Conservation (phyloP, 108 stramenopile genomes). For the Aureococcus anophagefferens region DNA sequence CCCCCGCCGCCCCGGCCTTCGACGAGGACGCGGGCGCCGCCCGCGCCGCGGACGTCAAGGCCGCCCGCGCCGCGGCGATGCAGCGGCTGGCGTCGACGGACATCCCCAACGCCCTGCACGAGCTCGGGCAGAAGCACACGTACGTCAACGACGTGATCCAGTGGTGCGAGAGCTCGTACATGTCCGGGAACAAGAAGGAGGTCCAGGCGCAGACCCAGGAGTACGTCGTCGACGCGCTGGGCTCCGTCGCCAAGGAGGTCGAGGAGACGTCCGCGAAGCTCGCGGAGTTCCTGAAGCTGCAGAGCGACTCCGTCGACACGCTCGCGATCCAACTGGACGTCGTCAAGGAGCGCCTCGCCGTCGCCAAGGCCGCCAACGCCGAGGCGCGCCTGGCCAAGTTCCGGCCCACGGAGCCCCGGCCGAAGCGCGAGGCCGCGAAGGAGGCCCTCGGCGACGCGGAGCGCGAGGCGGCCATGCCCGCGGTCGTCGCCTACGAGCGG, state of each 20-base stretch:
- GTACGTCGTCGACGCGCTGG: conserved; percentile 9
- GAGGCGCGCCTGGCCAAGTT: not conserved
- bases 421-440: not conserved
- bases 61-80: not conserved
- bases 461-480: not conserved
- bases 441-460: not conserved
- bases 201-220: conserved; percentile 9
- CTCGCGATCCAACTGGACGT: not conserved
- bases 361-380: not conserved
- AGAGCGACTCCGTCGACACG: conserved; percentile 1
- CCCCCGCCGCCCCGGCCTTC: too few relatives aligned
- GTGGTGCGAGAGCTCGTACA: conserved; percentile 13
- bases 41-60: too few relatives aligned
- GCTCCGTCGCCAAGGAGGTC: conserved; percentile 10
- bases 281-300: conserved; percentile 1
- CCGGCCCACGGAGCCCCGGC: not conserved
- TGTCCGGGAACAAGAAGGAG: conserved; percentile 4
- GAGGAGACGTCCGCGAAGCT: conserved; percentile 5
- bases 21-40: too few relatives aligned
- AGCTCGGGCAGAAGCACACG: conserved; percentile 5
- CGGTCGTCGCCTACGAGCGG: not conserved
- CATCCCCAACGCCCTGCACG: not conserved
- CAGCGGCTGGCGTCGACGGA: not conserved
- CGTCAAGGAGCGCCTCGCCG: not conserved
- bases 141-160: conserved; percentile 7